Percentiles rank a stretch among this genome's conserved stretches.
Conservation (phyloP, 164 flowering plant genomes). For the Magnolia changhungtana region DNA sequence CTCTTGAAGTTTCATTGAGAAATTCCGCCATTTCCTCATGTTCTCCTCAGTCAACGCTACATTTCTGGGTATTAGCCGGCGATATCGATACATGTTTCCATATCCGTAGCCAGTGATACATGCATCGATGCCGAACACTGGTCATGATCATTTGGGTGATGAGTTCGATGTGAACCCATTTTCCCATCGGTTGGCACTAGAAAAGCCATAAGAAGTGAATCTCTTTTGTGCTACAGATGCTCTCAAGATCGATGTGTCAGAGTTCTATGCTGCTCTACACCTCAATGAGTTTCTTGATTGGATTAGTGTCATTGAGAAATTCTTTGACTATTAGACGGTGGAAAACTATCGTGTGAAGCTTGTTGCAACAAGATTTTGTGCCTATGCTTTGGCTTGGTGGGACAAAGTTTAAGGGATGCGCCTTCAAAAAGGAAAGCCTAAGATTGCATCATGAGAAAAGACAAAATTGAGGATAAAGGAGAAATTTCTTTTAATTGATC, state of each 20-base stretch:
- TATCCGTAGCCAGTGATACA: too few species aligned
- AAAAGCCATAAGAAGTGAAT: background rate
- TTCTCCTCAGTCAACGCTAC: too few species aligned
- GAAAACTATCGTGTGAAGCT: background rate
- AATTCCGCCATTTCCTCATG: too few species aligned
- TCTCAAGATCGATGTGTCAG: background rate
- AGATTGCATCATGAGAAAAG: background rate
- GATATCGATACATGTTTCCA: too few species aligned
- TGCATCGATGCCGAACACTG: too few species aligned
- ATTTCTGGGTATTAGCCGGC: too few species aligned
- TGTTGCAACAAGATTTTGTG: background rate
- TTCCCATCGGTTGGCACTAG: background rate
- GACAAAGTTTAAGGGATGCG: background rate
- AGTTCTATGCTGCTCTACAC: background rate
- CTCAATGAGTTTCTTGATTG: background rate
- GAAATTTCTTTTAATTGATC: background rate
- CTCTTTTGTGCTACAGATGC: background rate
- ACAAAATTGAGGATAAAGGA: too few species aligned
- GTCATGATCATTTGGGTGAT: background rate
- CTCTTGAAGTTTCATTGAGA: too few species aligned
- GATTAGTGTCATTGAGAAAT: background rate
- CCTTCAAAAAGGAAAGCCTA: background rate
- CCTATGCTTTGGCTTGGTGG: background rate
- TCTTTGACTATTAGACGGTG: background rate
- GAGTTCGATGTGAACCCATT: background rate